A percentile compares a stretch with the other conserved stretches of the same genome.
phyloP scores from a whole-genome alignment of 352 stramenopile genomes.

The Phytophthora tubulina region DNA sequence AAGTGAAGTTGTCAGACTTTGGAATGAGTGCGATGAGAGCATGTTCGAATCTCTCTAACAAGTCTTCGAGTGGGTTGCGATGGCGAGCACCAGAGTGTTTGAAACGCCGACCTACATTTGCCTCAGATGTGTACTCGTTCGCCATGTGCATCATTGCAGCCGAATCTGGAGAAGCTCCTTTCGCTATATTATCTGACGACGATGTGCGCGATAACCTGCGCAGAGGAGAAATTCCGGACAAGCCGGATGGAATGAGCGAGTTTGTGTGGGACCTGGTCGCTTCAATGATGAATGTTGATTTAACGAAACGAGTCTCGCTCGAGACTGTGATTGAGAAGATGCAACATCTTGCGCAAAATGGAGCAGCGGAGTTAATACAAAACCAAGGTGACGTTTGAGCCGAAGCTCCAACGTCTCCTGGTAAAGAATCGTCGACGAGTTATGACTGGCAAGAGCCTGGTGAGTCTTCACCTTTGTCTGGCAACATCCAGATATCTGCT shows the following conservation, averaged over 20 bases:
- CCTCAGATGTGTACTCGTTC: slow-evolving; percentile 14
- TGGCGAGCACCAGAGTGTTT: slow-evolving; percentile 16
- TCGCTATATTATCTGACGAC: slow-evolving; percentile 3
- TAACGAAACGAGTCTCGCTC: neutral
- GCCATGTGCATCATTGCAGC: slow-evolving; percentile 21
- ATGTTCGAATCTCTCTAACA: neutral
- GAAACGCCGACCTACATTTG: neutral
- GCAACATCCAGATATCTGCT: too few species aligned
- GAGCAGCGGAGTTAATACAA: too few species aligned
- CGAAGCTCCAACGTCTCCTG: too few species aligned
- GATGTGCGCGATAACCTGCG: slow-evolving; percentile 8
- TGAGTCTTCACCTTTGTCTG: too few species aligned
- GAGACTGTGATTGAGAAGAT: slow-evolving; percentile 3
- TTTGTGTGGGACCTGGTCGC: slow-evolving; percentile 2
- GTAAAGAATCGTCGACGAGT: too few species aligned
- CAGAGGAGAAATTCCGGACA: slow-evolving; percentile 2
- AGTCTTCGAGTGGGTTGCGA: neutral
- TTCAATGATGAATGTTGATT: slow-evolving; percentile 3
- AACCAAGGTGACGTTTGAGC: too few species aligned
- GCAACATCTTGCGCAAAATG: too few species aligned
- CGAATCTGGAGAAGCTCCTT: slow-evolving; percentile 5
- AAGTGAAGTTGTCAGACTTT: slow-evolving; percentile 17
- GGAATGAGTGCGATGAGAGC: neutral
- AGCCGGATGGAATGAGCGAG: slow-evolving; percentile 1
- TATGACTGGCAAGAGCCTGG: too few species aligned